Base-by-base conservation (phyloP, 306 rosid species). In the Pyrus bretschneideri region DNA sequence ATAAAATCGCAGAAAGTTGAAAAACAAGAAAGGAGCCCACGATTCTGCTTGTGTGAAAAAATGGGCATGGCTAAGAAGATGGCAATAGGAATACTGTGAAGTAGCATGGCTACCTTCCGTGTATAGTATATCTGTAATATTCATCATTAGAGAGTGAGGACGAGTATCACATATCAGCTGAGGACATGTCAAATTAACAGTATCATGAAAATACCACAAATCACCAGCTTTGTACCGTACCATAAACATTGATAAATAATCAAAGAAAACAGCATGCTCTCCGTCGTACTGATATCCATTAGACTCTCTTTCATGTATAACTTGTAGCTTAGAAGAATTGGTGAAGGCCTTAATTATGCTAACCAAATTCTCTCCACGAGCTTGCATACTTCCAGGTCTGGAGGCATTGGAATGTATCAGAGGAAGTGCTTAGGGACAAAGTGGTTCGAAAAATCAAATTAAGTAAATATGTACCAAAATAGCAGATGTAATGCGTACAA, bases 321-420 rank as follows among this genome's bases (percentile, higher is more conserved):
- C 91, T 76, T 83, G 91, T 83, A 96, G 86, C 89, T 65, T 83
- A 4, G 92, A 86, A 85, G 99, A 92, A 83, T 82, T 88, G 63
- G 88, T 82, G 85, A 96, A 96, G 70, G 93, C 91, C 84, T 89
- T 96, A 72, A 91, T 82, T 67, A 96, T 59, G 87, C 97, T 86
- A 84, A 90, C 82, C 88, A 96, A 86, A 89, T 96, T 96, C 46
- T 92, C 99, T 77, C 99, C 99, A 0, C 99, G 99, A 67, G 98
- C 98, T 89, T 96, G 99, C 75, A 96, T 85, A 82, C 99, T 96
- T 80, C 99, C 99, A 55, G 98, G 98, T 91, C 99, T 96, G 83
- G 74, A 79, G 70, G 70, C 77, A 84, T 78, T 77, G 72, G 69
- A 74, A 81, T 33, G 69, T 72, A 83, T 88, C 86, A 90, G 87